phyloP scores from a whole-genome alignment of 345 rosid genomes.

The Boechera retrofracta region DNA sequence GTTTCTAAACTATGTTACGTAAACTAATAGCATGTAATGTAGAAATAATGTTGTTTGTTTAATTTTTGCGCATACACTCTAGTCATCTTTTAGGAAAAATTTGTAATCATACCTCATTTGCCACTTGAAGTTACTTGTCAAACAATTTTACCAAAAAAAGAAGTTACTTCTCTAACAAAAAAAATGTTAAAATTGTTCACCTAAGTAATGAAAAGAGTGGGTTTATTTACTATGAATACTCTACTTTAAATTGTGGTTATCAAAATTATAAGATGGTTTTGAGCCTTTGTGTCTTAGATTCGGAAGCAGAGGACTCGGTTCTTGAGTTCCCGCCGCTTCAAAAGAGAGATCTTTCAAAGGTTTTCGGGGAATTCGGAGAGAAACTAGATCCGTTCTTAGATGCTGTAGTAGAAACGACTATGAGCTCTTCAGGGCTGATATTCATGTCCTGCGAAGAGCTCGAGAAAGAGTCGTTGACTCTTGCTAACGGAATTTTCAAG shows the following conservation, averaged over 20 bases:
- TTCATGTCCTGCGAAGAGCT: slow-evolving; percentile 73
- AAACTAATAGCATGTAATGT: no score
- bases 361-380: slow-evolving; percentile 22
- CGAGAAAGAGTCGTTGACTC: slow-evolving; percentile 55
- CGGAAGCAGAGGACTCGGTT: slow-evolving; percentile 43
- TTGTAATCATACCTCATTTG: no score
- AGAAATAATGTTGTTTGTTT: no score
- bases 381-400: slow-evolving; percentile 23
- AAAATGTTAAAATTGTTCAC: no score
- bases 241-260: neutral
- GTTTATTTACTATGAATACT: neutral
- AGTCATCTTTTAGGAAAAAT: no score
- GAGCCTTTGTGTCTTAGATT: slow-evolving; percentile 26
- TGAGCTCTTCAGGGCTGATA: slow-evolving; percentile 54
- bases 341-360: slow-evolving; percentile 38
- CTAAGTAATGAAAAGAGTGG: no score
- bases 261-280: neutral
- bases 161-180: no score
- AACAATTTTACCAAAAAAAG: no score
- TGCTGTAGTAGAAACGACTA: slow-evolving; percentile 7
- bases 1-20: no score
- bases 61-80: no score
- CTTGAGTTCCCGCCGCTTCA: slow-evolving; percentile 34
- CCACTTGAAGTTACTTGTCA: no score
- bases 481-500: slow-evolving; percentile 49